A percentile compares a stretch with the other conserved stretches of the same genome.
Evolutionary conservation across 805 yeast genomes (phyloP).

Genomic region (Teunomyces kruisii): DNA sequence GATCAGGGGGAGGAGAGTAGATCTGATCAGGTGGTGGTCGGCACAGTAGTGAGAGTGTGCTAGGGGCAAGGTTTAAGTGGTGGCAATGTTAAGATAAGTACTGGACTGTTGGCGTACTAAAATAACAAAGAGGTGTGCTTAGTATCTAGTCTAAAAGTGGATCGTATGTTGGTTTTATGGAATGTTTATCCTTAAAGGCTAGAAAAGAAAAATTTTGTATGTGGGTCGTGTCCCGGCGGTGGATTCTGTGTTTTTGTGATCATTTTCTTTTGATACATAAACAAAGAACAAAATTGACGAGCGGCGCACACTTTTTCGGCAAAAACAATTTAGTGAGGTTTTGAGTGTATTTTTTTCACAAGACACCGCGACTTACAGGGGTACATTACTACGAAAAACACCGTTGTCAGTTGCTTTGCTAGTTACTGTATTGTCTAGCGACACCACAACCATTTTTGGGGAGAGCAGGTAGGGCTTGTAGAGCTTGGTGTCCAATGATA

Average conservation of each 20-base stretch:
- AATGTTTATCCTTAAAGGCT: not conserved
- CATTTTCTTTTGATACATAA: slow-evolving; percentile 1
- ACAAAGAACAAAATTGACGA: slow-evolving; percentile 2
- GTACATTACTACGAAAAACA: not conserved
- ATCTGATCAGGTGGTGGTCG: not conserved
- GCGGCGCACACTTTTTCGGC: not conserved
- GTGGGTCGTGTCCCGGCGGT: not conserved
- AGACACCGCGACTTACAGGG: not conserved
- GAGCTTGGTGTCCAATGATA: too few species aligned
- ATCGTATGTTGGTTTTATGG: slow-evolving; percentile 3
- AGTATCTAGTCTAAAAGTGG: not conserved
- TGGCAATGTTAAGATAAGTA: not conserved
- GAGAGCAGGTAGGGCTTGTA: too few species aligned
- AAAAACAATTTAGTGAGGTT: not conserved
- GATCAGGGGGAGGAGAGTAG: not conserved
- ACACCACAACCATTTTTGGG: too few species aligned
- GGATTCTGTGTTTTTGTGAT: not conserved
- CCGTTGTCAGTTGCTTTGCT: too few species aligned
- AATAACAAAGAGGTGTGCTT: not conserved
- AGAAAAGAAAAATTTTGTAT: slow-evolving; percentile 1
- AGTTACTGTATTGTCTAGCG: too few species aligned
- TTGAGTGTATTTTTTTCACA: not conserved
- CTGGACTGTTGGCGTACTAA: slow-evolving; percentile 4
- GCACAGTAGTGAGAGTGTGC: not conserved
- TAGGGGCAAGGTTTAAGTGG: not conserved